Evolutionary conservation across 2,329 filamentous ascomycete species (phyloP).

Genomic region (Paecilomyces sp.): DNA sequence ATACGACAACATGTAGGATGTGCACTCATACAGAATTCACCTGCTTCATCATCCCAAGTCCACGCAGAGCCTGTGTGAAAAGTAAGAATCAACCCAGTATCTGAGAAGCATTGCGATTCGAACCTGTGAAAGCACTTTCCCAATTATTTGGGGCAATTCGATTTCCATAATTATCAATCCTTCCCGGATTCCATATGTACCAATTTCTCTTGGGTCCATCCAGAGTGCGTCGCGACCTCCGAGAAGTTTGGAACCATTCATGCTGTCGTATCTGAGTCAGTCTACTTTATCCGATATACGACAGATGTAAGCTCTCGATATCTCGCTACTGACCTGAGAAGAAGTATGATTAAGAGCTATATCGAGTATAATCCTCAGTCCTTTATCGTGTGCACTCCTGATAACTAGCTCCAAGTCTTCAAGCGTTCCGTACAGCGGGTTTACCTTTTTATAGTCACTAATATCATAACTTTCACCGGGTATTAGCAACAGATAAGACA

Average conservation of each 20-base stretch:
- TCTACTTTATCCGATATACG: background rate
- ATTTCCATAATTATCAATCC: background rate
- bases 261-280: conserved; percentile 39
- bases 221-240: conserved; percentile 48
- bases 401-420: conserved; percentile 41
- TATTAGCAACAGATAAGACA: background rate
- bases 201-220: conserved; percentile 50
- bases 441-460: conserved; percentile 40
- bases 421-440: conserved; percentile 41
- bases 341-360: conserved; percentile 41
- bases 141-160: background rate
- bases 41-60: conserved; percentile 57
- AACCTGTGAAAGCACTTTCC: background rate
- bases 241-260: conserved; percentile 59
- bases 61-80: conserved; percentile 10
- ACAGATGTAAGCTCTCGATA: background rate
- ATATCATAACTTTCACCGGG: conserved; percentile 42
- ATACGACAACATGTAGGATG: background rate
- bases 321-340: conserved; percentile 6
- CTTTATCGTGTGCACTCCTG: conserved; percentile 33
- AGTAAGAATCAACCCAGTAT: background rate
- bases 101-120: background rate
- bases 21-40: conserved; percentile 50
- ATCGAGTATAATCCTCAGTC: conserved; percentile 45
- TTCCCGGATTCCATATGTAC: background rate